Base-by-base conservation (phyloP, 2,329 filamentous ascomycete species). In the Cytospora mali region DNA sequence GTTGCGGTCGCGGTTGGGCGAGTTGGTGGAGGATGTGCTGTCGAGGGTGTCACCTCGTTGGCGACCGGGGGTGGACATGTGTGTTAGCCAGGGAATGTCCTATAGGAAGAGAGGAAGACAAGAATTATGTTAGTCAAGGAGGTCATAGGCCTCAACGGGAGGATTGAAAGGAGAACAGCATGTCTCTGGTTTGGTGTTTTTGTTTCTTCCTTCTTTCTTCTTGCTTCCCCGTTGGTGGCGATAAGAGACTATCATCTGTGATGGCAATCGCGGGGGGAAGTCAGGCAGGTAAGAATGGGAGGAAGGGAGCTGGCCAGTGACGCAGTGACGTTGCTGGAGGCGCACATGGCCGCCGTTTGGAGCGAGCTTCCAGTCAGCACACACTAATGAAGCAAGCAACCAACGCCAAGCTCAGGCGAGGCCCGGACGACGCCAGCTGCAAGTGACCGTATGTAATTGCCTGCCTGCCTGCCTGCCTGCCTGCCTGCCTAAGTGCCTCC, bases 1-100 rank as follows among this genome's bases (percentile, higher is more conserved):
- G 62, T 89, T 85, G n/a, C 49, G 29, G 62, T 89, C 85, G 27
- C 31, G 25, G 23, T 29, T 48, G 51, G 48, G 27, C 28, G 54
- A 39, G 23, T 39, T 50, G 28, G 25, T 29, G 53, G 55, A 62
- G 53, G 59, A 54, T 29, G 57, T 46, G 61, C 62, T 61, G 33
- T 61, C 61, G 65, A 61, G 42, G 54, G 55, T 58, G 61, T 62
- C 55, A 62, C 64, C 55, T 62, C 59, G 59, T 46, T 64, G 55
- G 57, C 58, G 53, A 53, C 57, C 58, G 52, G 64, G 62, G 35
- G 58, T 62, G 64, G 64, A 66, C 64, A 66, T 66, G 64, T 66
- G 64, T 55, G 64, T 61, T 13, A 66, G 55, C 64, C 64, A 66
- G 46, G 64, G 64, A 14, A 53, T 51, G 48, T 66, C 64, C 64